Base-by-base conservation (phyloP, 371 early-diverging fungal genomes). In the Zopfochytrium polystomum region DNA sequence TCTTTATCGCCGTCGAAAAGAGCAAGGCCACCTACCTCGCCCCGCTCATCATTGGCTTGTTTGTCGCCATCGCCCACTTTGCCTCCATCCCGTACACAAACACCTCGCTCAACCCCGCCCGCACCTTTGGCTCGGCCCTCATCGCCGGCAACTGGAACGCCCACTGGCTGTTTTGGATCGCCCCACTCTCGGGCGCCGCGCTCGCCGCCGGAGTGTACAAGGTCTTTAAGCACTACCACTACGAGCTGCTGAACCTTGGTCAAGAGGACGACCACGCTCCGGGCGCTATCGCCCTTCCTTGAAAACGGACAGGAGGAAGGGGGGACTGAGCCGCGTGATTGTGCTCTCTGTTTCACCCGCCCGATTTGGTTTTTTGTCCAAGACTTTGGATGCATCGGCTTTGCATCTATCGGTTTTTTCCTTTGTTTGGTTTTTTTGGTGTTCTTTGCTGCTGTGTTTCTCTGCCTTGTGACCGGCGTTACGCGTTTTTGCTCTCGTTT, bases 101-200 rank as follows among this genome's bases (percentile, higher is more conserved):
- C n/a, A n/a, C n/a, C n/a, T n/a, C n/a, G n/a, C n/a, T 85, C 51
- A 85, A 85, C 65, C 86, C 84, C n/a, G 86, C 83, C n/a, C 73
- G 83, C 30, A 73, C 78, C 46, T 80, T 84, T 63, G 85, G 80
- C 22, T 71, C 85, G 27, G 72, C 83, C 42, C 51, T 85, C 43
- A 74, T 79, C 31, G 61, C 84, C 22, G 77, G 77, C 9, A 56
- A 67, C 22, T 83, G 81, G 43, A 30, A 22, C 13, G 55, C 73
- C 15, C 84, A 84, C 33, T 83, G 82, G 82, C 68, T 86, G 44
- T 84, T 80, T 52, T 84, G 84, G 84, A 63, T 84, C 34, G 85
- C 77, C 1, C 74, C 72, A 18, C 15, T 70, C 2, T 27, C 55
- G 15, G 80, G 80, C 26, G 70, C 65, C 15, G 60, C 79, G 50